phyloP scores from a whole-genome alignment of 192 early-diverging fungal genomes.

The Coemansia sp. region DNA sequence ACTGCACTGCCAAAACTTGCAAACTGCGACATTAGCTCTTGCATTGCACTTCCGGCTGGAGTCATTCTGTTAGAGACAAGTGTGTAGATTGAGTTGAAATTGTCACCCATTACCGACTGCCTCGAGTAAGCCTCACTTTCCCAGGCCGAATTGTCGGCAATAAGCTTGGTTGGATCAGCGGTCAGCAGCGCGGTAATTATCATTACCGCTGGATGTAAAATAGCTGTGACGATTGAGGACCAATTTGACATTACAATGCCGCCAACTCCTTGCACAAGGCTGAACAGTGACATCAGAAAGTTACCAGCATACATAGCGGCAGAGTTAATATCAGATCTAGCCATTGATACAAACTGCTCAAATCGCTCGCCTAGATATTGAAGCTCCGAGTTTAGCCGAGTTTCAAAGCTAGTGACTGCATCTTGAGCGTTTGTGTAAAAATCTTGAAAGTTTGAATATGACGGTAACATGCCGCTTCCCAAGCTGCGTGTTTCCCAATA shows the following conservation, averaged over 20 bases:
- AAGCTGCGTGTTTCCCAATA: slow-evolving; percentile 17
- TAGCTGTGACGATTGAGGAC: slow-evolving; percentile 11
- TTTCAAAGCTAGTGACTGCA: slow-evolving; percentile 15
- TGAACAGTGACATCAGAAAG: slow-evolving; percentile 23
- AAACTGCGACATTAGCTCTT: slow-evolving; percentile 21
- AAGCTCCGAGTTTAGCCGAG: slow-evolving; percentile 16
- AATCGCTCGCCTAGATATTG: slow-evolving; percentile 15
- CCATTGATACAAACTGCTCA: slow-evolving; percentile 11
- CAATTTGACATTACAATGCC: slow-evolving; percentile 33
- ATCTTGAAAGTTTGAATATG: slow-evolving; percentile 30
- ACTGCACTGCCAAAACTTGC: slow-evolving; percentile 12
- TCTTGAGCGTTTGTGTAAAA: slow-evolving; percentile 16
- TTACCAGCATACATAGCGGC: slow-evolving; percentile 11
- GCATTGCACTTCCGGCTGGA: slow-evolving; percentile 15
- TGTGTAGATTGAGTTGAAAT: slow-evolving; percentile 24
- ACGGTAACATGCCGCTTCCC: slow-evolving; percentile 17
- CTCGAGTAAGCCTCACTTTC: slow-evolving; percentile 26
- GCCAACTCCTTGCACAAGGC: slow-evolving; percentile 26
- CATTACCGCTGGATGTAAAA: slow-evolving; percentile 24
- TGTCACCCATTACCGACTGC: slow-evolving; percentile 12
- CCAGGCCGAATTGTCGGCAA: slow-evolving; percentile 32
- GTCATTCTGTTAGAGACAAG: slow-evolving; percentile 35
- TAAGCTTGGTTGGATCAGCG: slow-evolving; percentile 25
- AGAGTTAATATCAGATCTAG: slow-evolving; percentile 12
- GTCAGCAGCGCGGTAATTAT: slow-evolving; percentile 7